Base-by-base conservation (phyloP, 176 grass and related monocot species). In the Alopecurus myosuroides region DNA sequence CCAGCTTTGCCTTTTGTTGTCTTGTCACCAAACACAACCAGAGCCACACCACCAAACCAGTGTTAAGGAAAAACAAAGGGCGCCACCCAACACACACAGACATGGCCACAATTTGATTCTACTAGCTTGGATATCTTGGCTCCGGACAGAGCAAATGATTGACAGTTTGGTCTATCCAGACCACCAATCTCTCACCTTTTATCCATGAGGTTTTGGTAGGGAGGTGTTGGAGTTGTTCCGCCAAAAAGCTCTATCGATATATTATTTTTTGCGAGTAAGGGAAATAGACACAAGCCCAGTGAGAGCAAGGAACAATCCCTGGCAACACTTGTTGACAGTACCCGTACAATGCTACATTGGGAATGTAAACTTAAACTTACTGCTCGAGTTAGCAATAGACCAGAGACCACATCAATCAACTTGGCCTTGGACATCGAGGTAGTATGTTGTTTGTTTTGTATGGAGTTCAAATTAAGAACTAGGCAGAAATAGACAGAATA, bases 21-120 rank as follows among this genome's bases (percentile, higher is more conserved):
- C 17, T n/a, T 74, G 6, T n/a, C 77, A 78, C 88, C 78, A 51
- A 81, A 81, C 82, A 76, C 77, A 64, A 79, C 3, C 86, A 65
- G 26, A 45, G 26, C 18, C 25, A 58, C 25, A n/a, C n/a, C 66
- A 77, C 64, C 28, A 39, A 70, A 77, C 18, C 29, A 72, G 40
- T 10, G 70, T 74, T 30, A 48, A 48, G 41, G 26, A 48, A 74
- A 74, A 28, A 74, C 81, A 79, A 4, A 74, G 9, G 28, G 52
- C 18, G 17, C 36, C 80, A 77, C 74, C 36, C 22, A 56, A 53
- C 22, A 58, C 29, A 10, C 4, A 17, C n/a, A n/a, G n/a, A n/a
- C 13, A 46, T 10, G 41, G 14, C 18, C 64, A 63, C 11, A 3
- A 2, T 74, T 48, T 49, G 57, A 46, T 76, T 72, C 71, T 48